These are phyloP conservation scores for Colletotrichum sp. DNA, from an alignment of 2,329 filamentous ascomycete genomes.

Conservation along the genomic window DNA sequence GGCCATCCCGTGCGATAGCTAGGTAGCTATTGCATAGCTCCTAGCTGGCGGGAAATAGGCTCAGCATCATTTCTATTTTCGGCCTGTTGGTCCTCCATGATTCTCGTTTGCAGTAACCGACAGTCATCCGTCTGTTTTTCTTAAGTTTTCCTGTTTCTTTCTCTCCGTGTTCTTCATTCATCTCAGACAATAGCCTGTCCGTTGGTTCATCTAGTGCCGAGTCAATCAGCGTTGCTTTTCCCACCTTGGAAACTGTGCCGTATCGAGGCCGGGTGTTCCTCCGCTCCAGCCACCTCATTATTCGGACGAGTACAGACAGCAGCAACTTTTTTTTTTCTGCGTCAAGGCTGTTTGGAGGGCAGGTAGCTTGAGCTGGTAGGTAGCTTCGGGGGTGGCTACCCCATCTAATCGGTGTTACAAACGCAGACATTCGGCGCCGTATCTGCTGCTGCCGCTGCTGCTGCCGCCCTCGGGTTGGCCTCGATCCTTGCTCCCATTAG, in stretches of 20 bases:
- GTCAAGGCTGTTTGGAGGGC: not conserved
- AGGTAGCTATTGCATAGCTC: not conserved
- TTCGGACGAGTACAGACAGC: not conserved
- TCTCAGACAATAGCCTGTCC: not conserved
- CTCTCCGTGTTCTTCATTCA: not conserved
- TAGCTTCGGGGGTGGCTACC: not conserved
- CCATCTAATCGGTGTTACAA: not conserved
- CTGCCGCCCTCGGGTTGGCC: not conserved
- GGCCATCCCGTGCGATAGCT: not conserved
- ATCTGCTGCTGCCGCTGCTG: not conserved
- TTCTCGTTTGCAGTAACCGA: not conserved
- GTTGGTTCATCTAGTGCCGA: not conserved
- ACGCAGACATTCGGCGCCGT: not conserved
- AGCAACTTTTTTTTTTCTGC: not conserved
- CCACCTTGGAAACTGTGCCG: not conserved
- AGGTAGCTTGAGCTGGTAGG: not conserved
- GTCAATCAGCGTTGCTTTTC: not conserved
- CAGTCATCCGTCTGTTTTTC: not conserved
- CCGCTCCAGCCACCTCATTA: conserved; percentile 15
- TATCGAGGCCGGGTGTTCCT: not conserved
- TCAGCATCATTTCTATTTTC: not conserved
- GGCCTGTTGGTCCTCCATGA: not conserved
- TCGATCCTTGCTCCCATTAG: not conserved
- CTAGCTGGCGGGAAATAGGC: not conserved
- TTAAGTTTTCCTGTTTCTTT: not conserved